These are phyloP conservation scores for Carpinus viminea DNA, from an alignment of 306 rosid genomes.

Conservation along the genomic window DNA sequence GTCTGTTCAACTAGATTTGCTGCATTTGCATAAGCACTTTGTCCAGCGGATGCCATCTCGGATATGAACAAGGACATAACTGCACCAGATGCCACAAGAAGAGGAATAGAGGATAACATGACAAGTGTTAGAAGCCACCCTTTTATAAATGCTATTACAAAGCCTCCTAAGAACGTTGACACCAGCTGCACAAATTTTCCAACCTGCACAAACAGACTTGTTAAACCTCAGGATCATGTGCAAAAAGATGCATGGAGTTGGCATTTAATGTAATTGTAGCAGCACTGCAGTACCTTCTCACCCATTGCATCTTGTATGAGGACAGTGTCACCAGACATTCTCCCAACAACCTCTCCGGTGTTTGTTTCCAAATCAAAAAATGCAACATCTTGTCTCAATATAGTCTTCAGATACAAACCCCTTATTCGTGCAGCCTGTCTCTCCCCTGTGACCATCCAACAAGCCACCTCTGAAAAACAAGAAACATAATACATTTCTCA, in stretches of 20 bases:
- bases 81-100: slow-evolving; percentile 64
- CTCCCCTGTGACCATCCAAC: slow-evolving; percentile 98
- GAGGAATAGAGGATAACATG: slow-evolving; percentile 76
- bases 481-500: too few species aligned
- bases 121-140: slow-evolving; percentile 92
- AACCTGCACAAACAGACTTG: slow-evolving; percentile 52
- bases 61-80: slow-evolving; percentile 53
- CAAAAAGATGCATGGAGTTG: neutral
- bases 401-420: slow-evolving; percentile 80
- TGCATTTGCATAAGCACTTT: too few species aligned
- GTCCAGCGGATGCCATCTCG: neutral
- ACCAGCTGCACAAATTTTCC: slow-evolving; percentile 74
- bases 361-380: slow-evolving; percentile 87
- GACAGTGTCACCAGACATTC: slow-evolving; percentile 96
- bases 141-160: slow-evolving; percentile 60
- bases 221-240: neutral
- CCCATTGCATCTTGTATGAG: slow-evolving; percentile 99
- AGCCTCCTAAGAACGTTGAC: slow-evolving; percentile 76
- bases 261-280: neutral
- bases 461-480: slow-evolving; percentile 61
- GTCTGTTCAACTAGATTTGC: too few species aligned
- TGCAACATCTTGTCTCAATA: slow-evolving; percentile 77
- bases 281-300: slow-evolving; percentile 61
- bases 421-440: slow-evolving; percentile 89
- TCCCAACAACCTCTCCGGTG: slow-evolving; percentile 83